Evolutionary conservation across 2,329 filamentous ascomycete species (phyloP).

Genomic region (Fusarium avenaceum): DNA sequence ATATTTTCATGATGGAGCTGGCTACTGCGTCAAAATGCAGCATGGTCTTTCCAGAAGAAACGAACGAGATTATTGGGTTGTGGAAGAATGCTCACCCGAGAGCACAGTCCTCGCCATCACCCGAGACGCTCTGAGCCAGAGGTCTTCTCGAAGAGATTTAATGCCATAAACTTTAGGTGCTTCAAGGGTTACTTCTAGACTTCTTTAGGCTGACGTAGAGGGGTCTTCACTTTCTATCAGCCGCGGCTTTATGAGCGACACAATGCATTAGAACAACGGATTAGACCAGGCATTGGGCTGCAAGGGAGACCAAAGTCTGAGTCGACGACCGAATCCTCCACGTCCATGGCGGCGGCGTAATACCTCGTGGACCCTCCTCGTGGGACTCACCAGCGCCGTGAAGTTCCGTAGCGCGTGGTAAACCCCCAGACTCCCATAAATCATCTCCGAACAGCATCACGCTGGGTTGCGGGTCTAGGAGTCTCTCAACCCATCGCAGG

Average conservation of each 20-base stretch:
- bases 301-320: conserved; percentile 19
- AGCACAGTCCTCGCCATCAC: background rate
- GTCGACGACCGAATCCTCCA: conserved; percentile 28
- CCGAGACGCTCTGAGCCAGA: background rate
- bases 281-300: conserved; percentile 23
- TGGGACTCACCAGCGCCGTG: conserved; percentile 36
- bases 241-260: conserved; percentile 1
- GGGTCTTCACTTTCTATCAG: conserved; percentile 9
- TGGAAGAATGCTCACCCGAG: background rate
- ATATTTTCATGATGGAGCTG: conserved; percentile 13
- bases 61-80: background rate
- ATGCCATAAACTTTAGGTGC: background rate
- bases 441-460: conserved; percentile 46
- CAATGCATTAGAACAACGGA: conserved; percentile 8
- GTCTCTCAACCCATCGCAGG: conserved; percentile 27
- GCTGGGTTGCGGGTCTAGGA: conserved; percentile 32
- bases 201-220: conserved; percentile 3
- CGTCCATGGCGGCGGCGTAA: conserved; percentile 33
- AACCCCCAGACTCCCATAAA: background rate
- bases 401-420: conserved; percentile 29
- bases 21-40: background rate
- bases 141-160: conserved; percentile 3
- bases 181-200: conserved; percentile 7
- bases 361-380: conserved; percentile 35
- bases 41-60: background rate